These are phyloP conservation scores for Aspergillus ochraceoroseus DNA, from an alignment of 2,329 filamentous ascomycete genomes.

Conservation along the genomic window DNA sequence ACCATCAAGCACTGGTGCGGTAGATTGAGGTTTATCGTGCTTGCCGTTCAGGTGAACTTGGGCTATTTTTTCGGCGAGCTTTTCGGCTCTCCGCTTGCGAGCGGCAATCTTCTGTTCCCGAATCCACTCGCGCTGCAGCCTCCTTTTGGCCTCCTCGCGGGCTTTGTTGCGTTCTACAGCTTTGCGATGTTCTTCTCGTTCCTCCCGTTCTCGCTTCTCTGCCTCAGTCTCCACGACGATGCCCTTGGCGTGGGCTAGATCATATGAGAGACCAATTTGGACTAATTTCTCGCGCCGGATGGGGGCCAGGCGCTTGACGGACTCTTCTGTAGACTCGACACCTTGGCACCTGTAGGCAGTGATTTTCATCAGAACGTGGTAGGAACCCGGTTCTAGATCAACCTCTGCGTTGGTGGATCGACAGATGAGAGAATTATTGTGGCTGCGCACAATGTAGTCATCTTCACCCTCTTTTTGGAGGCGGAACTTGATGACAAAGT, in stretches of 20 bases:
- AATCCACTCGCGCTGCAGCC: constrained; percentile 40
- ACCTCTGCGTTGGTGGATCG: constrained; percentile 74
- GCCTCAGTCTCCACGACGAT: constrained; percentile 38
- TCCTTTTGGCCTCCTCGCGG: constrained; percentile 38
- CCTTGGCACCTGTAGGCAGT: constrained; percentile 56
- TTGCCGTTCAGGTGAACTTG: constrained; percentile 9
- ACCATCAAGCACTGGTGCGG: constrained; percentile 23
- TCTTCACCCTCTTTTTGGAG: constrained; percentile 57
- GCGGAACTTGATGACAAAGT: constrained; percentile 55
- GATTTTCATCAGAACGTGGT: constrained; percentile 70
- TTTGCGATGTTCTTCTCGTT: constrained; percentile 35
- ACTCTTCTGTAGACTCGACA: constrained; percentile 58
- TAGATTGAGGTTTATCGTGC: not conserved
- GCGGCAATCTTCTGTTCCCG: constrained; percentile 37
- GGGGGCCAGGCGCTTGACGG: constrained; percentile 61
- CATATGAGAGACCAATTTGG: constrained; percentile 45
- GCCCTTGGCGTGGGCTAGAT: constrained; percentile 46
- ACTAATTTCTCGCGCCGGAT: constrained; percentile 65
- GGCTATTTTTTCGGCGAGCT: constrained; percentile 20
- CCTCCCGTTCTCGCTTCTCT: constrained; percentile 34
- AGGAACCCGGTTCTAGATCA: constrained; percentile 66
- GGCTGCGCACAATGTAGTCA: constrained; percentile 56
- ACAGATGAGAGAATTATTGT: constrained; percentile 57
- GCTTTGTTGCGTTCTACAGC: constrained; percentile 35
- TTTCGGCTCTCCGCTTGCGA: constrained; percentile 30